These are phyloP conservation scores for Phycomyces blakesleeanus DNA, from an alignment of 192 early-diverging fungal genomes.

Conservation along the genomic window DNA sequence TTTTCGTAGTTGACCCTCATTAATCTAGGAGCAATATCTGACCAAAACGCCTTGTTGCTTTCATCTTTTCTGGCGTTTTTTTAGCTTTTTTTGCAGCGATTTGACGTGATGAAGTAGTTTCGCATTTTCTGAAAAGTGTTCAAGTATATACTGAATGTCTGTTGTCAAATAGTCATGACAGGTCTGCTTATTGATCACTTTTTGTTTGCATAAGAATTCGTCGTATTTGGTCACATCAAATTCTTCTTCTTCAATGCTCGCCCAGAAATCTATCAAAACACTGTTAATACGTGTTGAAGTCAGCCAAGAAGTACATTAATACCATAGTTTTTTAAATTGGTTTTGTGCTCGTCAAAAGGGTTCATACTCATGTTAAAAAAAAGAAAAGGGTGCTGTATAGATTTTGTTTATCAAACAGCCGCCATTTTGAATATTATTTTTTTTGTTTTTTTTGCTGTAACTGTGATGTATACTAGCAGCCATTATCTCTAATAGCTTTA, in stretches of 20 bases:
- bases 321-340: constrained; percentile 15
- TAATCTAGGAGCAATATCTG: too few species aligned
- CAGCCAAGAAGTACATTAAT: constrained; percentile 13
- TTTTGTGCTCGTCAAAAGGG: constrained; percentile 13
- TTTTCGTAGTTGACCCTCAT: too few species aligned
- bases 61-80: too few species aligned
- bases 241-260: constrained; percentile 13
- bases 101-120: too few species aligned
- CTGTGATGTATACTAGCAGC: too few species aligned
- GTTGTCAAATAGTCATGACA: constrained; percentile 13
- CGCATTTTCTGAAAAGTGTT: too few species aligned
- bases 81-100: too few species aligned
- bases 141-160: constrained; percentile 14
- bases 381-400: background rate
- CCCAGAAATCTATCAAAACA: constrained; percentile 14
- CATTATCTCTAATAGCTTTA: too few species aligned
- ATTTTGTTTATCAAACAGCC: too few species aligned
- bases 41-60: too few species aligned
- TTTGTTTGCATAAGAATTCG: constrained; percentile 14
- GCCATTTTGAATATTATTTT: too few species aligned
- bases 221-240: constrained; percentile 10
- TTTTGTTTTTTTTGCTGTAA: too few species aligned
- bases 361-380: constrained; percentile 12
- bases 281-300: constrained; percentile 10
- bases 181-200: constrained; percentile 9